Conservation (phyloP, 768 basidiomycete genomes). For the Suillus hirtellus region DNA sequence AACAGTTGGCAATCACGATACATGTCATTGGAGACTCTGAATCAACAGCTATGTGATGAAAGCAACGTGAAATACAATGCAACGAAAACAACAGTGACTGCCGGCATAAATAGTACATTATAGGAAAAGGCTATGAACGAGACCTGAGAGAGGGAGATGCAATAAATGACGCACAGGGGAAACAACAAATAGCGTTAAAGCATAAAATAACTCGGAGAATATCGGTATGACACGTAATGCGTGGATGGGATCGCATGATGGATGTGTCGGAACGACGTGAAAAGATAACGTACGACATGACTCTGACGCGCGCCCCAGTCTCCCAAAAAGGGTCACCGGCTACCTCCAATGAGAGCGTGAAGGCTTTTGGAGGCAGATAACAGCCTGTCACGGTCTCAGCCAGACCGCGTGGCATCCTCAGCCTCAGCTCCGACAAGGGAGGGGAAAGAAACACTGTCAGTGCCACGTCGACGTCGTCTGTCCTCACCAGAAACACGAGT, state of each 20-base stretch:
- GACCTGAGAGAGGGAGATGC: background rate
- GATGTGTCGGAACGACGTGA: background rate
- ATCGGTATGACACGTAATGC: conserved; percentile 25
- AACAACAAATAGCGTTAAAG: conserved; percentile 28
- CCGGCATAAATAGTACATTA: conserved; percentile 4
- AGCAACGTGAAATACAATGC: background rate
- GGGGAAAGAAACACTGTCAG: conserved; percentile 3
- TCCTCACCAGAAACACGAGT: conserved; percentile 14
- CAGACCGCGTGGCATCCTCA: background rate
- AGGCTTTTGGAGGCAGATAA: background rate
- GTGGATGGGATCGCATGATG: conserved; percentile 21
- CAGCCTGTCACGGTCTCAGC: background rate
- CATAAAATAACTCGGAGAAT: conserved; percentile 30
- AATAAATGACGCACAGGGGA: conserved; percentile 1
- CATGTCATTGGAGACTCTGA: background rate
- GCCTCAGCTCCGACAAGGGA: conserved; percentile 1
- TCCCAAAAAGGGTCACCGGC: background rate
- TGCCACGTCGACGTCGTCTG: conserved; percentile 4
- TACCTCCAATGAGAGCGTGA: background rate
- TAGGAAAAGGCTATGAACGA: background rate
- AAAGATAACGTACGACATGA: conserved; percentile 5
- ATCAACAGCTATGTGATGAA: background rate
- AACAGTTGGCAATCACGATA: background rate
- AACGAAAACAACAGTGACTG: conserved; percentile 4
- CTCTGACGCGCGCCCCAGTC: background rate